phyloP scores from a whole-genome alignment of 345 rosid genomes.

The Eucalyptus regnans region DNA sequence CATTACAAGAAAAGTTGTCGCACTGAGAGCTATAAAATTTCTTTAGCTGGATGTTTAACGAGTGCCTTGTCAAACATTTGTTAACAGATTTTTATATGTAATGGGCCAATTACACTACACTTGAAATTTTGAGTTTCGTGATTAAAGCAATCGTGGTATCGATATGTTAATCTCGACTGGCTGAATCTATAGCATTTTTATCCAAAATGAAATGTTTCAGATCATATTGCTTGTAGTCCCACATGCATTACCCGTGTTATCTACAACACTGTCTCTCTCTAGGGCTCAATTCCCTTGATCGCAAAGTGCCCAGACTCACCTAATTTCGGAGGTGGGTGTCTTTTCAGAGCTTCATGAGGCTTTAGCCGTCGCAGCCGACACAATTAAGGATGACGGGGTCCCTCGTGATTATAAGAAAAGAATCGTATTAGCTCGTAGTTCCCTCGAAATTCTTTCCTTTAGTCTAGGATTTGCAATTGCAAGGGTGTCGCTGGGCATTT shows the following conservation, averaged over 20 bases:
- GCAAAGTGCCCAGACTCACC: neutral
- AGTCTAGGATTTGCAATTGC: neutral
- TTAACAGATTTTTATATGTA: neutral
- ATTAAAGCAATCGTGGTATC: neutral
- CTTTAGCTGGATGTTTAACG: neutral
- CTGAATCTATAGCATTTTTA: neutral
- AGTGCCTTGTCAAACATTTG: neutral
- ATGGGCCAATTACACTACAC: neutral
- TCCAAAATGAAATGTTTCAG: neutral
- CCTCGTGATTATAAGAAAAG: neutral
- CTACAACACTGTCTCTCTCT: accelerated
- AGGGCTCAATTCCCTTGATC: neutral
- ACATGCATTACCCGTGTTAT: neutral
- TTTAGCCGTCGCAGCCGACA: accelerated
- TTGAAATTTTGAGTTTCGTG: neutral
- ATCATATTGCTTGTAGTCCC: neutral
- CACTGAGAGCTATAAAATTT: neutral
- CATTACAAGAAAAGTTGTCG: neutral
- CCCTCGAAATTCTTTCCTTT: neutral
- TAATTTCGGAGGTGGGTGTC: neutral
- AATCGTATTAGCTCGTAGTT: neutral
- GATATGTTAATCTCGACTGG: neutral
- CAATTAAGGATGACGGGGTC: neutral
- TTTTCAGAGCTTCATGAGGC: neutral
- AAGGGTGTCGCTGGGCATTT: neutral